Evolutionary conservation across 768 basidiomycete genomes (phyloP), one percentile per base, ranked within the genome.

Genomic region (Tulasnella sp.): DNA sequence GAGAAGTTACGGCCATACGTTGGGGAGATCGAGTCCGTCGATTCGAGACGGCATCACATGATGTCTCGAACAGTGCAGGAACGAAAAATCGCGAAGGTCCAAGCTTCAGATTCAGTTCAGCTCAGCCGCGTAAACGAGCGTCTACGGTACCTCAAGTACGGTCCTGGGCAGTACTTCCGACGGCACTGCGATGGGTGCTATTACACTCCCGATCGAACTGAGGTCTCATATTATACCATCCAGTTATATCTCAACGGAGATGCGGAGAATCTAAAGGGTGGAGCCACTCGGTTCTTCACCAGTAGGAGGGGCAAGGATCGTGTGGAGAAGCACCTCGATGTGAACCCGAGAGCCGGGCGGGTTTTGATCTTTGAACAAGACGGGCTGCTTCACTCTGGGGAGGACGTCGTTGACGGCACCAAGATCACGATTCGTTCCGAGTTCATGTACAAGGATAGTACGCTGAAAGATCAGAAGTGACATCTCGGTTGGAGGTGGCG

Each of bases 211-310:
- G 61, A 62, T 32, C 23, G 43, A 2, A 61, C 54, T 17, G 61
- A 63, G 48, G 45, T 63, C 15, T 61, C 60, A 7, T 63, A 63
- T 50, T 61, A 55, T 27, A 63, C 62, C 23, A 19, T 63, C 30
- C 62, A 63, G 61, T 51, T 63, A 30, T 63, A 63, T 27, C 49
- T 63, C 10, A 63, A 62, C 30, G 62, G 62, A 11, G 61, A 62
- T 10, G 19, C 1, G 23, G 13, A 62, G 30, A 50, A 26, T 23
- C 34, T 63, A 23, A 62, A 61, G 38, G 62, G 62, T 10, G 62
- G 62, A 10, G 62, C 62, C 15, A 63, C 62, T 9, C 41, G 62
- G 17, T 60, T 61, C 29, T 17, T 13, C 48, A 23, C 11, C 11
- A 50, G 24, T 11, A 9, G 21, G 41, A 55, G 38, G 27, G 49